phyloP scores from a whole-genome alignment of 306 rosid genomes.

The Crotalaria pallida region DNA sequence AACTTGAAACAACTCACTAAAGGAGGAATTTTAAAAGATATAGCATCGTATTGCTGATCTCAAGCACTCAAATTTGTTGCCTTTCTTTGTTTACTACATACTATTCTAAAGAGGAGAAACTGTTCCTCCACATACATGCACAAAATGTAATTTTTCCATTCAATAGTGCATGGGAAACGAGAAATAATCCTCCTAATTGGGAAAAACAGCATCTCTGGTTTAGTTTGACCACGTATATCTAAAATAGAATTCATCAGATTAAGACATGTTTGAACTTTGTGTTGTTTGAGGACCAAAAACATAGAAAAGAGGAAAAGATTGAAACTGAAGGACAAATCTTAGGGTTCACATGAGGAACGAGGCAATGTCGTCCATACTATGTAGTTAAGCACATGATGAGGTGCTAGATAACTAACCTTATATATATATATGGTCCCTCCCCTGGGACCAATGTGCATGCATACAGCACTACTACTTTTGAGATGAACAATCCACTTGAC shows the following conservation, averaged over 20 bases:
- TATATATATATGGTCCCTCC: no score
- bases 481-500: background rate
- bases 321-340: background rate
- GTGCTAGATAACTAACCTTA: no score
- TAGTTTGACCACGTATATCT: background rate
- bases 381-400: slow-evolving; percentile 18
- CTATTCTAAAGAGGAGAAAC: no score
- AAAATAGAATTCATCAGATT: background rate
- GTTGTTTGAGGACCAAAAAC: background rate
- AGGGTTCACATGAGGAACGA: slow-evolving; percentile 4
- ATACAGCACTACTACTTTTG: no score
- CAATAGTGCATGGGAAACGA: no score
- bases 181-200: background rate
- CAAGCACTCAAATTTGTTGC: no score
- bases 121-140: no score
- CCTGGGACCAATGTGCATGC: background rate
- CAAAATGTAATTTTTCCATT: no score
- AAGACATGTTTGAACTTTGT: background rate
- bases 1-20: slow-evolving; percentile 59
- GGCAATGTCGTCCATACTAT: background rate
- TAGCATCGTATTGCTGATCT: no score
- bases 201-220: background rate
- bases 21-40: slow-evolving; percentile 49
- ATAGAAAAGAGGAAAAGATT: background rate
- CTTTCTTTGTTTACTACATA: no score